Base-by-base conservation (phyloP, 2,329 filamentous ascomycete species). In the Aspergillus unguis region DNA sequence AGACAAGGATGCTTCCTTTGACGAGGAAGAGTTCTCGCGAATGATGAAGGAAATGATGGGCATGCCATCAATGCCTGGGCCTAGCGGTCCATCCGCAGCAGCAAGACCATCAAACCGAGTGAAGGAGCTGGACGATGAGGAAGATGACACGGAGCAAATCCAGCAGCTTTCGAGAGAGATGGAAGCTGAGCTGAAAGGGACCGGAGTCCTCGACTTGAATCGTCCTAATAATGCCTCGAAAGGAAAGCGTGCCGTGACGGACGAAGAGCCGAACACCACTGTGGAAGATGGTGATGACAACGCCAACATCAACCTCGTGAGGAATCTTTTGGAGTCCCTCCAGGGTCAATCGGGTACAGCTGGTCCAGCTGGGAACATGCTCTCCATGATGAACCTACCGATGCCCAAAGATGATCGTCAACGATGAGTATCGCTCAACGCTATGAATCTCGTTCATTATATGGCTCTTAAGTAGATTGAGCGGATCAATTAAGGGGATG, bases 1-100 rank as follows among this genome's bases (percentile, higher is more conserved):
- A 63, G 87, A 91, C 58, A 86, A 86, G 60, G 86, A 87, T 42
- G 83, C 88, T 5, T 87, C 85, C 52, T 92, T 95, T 60, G 85
- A 95, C 58, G 92, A 97, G 69, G 83, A 85, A 33, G 87, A 92
- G 49, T 96, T 96, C 61, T 80, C 87, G 6, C 82, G 77, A 48
- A 90, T 96, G 80, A 96, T 99, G 90, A 84, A 85, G 55, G 88
- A 95, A 65, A 92, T 95, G 85, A 92, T 94, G 86, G 89, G 88
- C 0, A 77, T 85, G 69, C 78, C 81, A 6, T 70, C 76, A 3
- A 69, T 71, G n/a, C 51, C 66, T 9, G 65, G 59, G 28, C 46
- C 58, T 31, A 60, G 62, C 36, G 59, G 58, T 6, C 55, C 58
- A 10, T 57, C 62, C 10, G 53, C 58, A 6, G 53, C 59, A 36